Evolutionary conservation across 2,329 filamentous ascomycete genomes (phyloP), one percentile per base, ranked within the genome.

Genomic region (Endoconidiophora laricicola): DNA sequence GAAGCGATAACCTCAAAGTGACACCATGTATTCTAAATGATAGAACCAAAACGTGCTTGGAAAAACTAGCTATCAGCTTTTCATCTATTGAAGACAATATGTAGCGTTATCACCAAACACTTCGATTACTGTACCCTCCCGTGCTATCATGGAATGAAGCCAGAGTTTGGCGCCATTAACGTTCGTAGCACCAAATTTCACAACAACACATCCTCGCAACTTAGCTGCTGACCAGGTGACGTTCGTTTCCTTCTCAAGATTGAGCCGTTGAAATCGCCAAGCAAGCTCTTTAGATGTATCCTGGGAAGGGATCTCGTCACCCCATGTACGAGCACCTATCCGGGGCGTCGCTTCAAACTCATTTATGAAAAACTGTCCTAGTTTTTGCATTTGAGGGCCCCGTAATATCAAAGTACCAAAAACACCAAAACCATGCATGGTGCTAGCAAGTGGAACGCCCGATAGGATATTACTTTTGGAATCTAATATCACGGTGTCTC

Each of bases 351-450:
- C 73, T 42, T 74, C 73, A 61, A 95, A 96, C 59, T 93, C 83
- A 10, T 74, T 65, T 53, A 94, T 69, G 61, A 95, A 86, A 65
- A 87, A 93, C 0, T 73, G 67, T 2, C 79, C 78, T 2, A 94
- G 65, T 1, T 67, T 62, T 40, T 75, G 71, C 58, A 87, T 80
- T 51, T 83, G 65, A 1, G 77, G 75, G 0, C 91, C 91, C 36
- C 81, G 78, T 5, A 96, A 69, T 39, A 96, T 81, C 20, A 96
- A 66, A 0, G 88, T 96, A 0, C 87, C 91, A 54, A 93, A 79
- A 16, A 94, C 72, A 7, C 81, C 81, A 56, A 86, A 72, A 1
- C 75, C 73, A 48, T 86, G 78, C 76, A 94, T 90, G 6, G 83
- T 76, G 44, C 73, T 69, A 48, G 64, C 68, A 46, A 79, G 64